These are phyloP conservation scores for Dothistroma septosporum DNA, from an alignment of 2,329 filamentous ascomycete species.

Conservation along the genomic window DNA sequence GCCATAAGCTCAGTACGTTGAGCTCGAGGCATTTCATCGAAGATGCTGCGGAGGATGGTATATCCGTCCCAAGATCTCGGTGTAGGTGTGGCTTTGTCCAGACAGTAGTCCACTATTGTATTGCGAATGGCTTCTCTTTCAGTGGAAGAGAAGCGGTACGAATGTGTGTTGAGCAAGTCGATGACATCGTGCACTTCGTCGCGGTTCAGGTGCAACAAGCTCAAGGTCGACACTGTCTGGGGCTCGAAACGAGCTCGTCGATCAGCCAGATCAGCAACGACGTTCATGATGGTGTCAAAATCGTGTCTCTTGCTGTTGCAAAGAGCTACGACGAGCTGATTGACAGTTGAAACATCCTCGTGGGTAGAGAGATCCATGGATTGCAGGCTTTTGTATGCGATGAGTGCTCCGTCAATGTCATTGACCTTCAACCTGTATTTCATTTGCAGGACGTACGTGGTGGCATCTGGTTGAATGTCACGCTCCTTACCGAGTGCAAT, in stretches of 20 bases:
- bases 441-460: constrained; percentile 70
- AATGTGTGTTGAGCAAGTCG: constrained; percentile 74
- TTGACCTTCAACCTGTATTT: constrained; percentile 68
- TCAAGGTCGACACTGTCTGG: constrained; percentile 69
- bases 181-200: constrained; percentile 76
- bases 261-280: constrained; percentile 69
- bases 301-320: constrained; percentile 58
- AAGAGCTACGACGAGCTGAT: constrained; percentile 67
- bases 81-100: constrained; percentile 59
- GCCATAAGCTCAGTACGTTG: constrained; percentile 72
- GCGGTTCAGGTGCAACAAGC: constrained; percentile 66
- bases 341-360: constrained; percentile 61
- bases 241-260: constrained; percentile 66
- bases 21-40: constrained; percentile 59
- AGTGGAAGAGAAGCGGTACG: constrained; percentile 63
- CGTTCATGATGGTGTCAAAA: constrained; percentile 66
- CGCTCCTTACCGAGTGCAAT: constrained; percentile 62
- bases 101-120: constrained; percentile 64
- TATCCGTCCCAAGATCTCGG: constrained; percentile 61
- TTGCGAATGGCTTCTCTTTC: constrained; percentile 65
- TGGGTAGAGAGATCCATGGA: constrained; percentile 53
- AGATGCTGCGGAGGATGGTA: constrained; percentile 54
- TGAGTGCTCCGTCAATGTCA: constrained; percentile 66
- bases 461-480: constrained; percentile 62
- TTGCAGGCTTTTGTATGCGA: constrained; percentile 61